Evolutionary conservation across 192 early-diverging fungal genomes (phyloP).

Genomic region (Podila verticillata): DNA sequence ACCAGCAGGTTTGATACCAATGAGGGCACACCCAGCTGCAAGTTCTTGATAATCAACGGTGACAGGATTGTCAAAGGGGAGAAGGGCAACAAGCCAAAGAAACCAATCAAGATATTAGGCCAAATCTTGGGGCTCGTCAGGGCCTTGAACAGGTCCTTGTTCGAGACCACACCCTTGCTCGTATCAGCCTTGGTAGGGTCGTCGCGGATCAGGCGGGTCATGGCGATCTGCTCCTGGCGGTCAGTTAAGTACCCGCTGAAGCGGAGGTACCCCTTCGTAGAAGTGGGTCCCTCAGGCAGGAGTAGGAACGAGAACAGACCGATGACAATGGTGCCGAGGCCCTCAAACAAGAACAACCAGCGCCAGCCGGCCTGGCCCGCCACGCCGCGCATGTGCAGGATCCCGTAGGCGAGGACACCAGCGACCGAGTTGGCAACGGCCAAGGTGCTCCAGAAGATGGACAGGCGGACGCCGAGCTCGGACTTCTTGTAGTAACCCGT

Average conservation of each 20-base stretch:
- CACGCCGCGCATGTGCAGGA: conserved; percentile 64
- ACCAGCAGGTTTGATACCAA: conserved; percentile 53
- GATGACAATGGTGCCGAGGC: conserved; percentile 60
- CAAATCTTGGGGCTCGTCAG: conserved; percentile 43
- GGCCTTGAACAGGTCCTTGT: conserved; percentile 24
- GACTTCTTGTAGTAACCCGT: conserved; percentile 57
- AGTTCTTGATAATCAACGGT: conserved; percentile 53
- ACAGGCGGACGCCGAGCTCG: conserved; percentile 58
- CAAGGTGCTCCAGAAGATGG: conserved; percentile 62
- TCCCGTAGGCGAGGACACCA: conserved; percentile 65
- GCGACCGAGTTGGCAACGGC: conserved; percentile 64
- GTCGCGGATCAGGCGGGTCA: conserved; percentile 69
- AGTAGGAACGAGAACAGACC: conserved; percentile 62
- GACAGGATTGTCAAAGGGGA: conserved; percentile 33
- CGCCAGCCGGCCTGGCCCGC: conserved; percentile 67
- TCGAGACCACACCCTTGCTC: conserved; percentile 36
- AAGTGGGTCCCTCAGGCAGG: conserved; percentile 56
- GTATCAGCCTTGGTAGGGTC: conserved; percentile 64
- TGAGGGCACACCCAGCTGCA: conserved; percentile 38
- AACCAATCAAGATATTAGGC: conserved; percentile 53
- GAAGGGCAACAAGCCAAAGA: conserved; percentile 48
- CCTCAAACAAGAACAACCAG: conserved; percentile 75
- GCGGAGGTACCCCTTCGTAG: conserved; percentile 37
- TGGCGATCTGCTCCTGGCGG: conserved; percentile 62
- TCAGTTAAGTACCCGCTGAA: conserved; percentile 57